Evolutionary conservation across 202 grass and related monocot species (phyloP).

Genomic region (Bolboschoenoplectus hybrid): DNA sequence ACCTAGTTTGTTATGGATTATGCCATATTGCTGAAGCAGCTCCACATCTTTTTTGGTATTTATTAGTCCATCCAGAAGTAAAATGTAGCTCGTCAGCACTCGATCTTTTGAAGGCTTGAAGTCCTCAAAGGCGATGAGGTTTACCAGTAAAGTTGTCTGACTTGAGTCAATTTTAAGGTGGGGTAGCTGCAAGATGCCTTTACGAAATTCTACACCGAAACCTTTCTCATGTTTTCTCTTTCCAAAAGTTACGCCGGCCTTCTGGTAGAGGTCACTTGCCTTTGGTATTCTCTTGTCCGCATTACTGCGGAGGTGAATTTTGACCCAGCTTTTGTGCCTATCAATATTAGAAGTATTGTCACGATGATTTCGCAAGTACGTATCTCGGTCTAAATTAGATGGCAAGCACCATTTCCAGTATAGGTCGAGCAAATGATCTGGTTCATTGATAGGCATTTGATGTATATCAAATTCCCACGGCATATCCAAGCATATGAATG

Average conservation of each 20-base stretch:
- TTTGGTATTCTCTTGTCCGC: not conserved
- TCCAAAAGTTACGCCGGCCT: not conserved
- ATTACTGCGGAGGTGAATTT: slow-evolving; percentile 20
- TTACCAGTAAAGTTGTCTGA: slow-evolving; percentile 42
- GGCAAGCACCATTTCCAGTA: slow-evolving; percentile 74
- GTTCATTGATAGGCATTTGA: slow-evolving; percentile 20
- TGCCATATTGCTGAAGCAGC: slow-evolving; percentile 38
- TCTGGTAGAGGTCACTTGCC: not conserved
- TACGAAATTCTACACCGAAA: slow-evolving; percentile 38
- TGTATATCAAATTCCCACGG: slow-evolving; percentile 27
- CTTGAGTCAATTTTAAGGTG: slow-evolving; percentile 51
- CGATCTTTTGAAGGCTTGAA: slow-evolving; percentile 42
- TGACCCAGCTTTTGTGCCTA: not conserved
- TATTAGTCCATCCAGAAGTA: slow-evolving; percentile 56
- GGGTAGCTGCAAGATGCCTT: slow-evolving; percentile 52
- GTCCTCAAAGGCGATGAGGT: slow-evolving; percentile 64
- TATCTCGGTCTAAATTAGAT: not conserved
- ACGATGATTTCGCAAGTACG: not conserved
- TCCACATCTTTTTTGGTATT: slow-evolving; percentile 49
- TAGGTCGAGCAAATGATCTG: slow-evolving; percentile 58
- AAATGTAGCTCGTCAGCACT: slow-evolving; percentile 57
- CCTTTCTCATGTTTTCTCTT: slow-evolving; percentile 10
- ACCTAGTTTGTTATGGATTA: slow-evolving; percentile 15
- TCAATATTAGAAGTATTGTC: not conserved
- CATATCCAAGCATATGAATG: slow-evolving; percentile 48